Base-by-base conservation (phyloP, 1,284 basidiomycete species). In the Ustilago tritici region DNA sequence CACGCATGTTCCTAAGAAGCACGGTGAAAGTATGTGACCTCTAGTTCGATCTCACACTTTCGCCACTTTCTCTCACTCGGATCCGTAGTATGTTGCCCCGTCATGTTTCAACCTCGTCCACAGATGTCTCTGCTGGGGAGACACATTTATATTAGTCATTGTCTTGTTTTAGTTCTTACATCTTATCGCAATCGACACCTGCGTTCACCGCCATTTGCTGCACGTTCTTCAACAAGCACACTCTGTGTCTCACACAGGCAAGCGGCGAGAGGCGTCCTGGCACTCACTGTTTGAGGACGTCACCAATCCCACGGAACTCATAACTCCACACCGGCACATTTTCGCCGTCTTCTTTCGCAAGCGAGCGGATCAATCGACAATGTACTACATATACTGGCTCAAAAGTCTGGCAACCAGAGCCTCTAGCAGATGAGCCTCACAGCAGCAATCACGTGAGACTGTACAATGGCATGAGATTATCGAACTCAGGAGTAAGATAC, bases 251-350 rank as follows among this genome's bases (percentile, higher is more conserved):
- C 41, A 34, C 32, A 9, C n/a, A 49, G 15, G 15, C 23, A 28
- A 28, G 23, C 23, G 23, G 14, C 28, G 23, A 28, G 47, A 59
- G 49, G 58, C 58, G 58, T 61, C 49, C 49, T 61, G 58, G 49
- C 58, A 12, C n/a, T 49, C 49, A 3, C 12, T 19, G 11, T 14
- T 41, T 41, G 19, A 17, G 17, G 47, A 49, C 23, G 28, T 49
- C 47, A 49, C 47, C 7, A 28, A 1, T 17, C 17, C 40, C 14
- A 53, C 23, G 23, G 17, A 31, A 32, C 7, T 53, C 50, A 61
- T 31, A 15, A 32, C 32, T 40, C 31, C 40, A 41, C 46, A 52
- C 4, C 32, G 38, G 55, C 35, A 15, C 55, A 43, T 40, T 31
- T 41, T 28, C 34, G 28, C 19, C n/a, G 7, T 38, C 14, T 14